Conservation (phyloP, 768 basidiomycete species). For the Austroboletus eburneus region DNA sequence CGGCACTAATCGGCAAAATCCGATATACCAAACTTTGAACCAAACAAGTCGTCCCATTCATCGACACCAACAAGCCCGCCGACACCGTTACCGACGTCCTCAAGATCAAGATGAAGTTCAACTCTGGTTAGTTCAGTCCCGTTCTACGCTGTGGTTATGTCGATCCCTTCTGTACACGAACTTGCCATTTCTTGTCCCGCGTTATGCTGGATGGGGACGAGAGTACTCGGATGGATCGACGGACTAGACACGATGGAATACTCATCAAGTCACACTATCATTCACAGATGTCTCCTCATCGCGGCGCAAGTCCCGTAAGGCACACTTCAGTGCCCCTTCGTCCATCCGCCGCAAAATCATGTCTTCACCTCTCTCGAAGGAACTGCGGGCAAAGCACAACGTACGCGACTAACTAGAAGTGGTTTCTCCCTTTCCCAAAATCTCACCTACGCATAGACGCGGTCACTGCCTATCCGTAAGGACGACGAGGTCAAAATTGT, state of each 20-base stretch:
- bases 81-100: conserved; percentile 54
- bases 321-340: conserved; percentile 94
- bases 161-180: conserved; percentile 21
- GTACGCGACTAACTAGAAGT: conserved; percentile 43
- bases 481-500: conserved; percentile 98
- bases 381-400: conserved; percentile 87
- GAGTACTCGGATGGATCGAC: conserved; percentile 40
- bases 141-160: conserved; percentile 6
- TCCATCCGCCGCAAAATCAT: conserved; percentile 96
- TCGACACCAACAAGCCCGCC: conserved; percentile 24
- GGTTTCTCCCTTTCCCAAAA: background rate
- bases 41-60: conserved; percentile 29
- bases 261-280: conserved; percentile 27
- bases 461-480: conserved; percentile 92
- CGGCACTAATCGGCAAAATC: conserved; percentile 18
- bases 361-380: conserved; percentile 94
- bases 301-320: conserved; percentile 97
- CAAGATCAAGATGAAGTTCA: conserved; percentile 78
- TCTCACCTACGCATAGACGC: conserved; percentile 47
- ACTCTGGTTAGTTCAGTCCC: conserved; percentile 61
- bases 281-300: conserved; percentile 80
- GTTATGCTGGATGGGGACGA: conserved; percentile 53
- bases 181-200: conserved; percentile 23
- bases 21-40: conserved; percentile 30
- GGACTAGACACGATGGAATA: conserved; percentile 8